phyloP scores from a whole-genome alignment of 306 rosid species.

The Argentina anserina region DNA sequence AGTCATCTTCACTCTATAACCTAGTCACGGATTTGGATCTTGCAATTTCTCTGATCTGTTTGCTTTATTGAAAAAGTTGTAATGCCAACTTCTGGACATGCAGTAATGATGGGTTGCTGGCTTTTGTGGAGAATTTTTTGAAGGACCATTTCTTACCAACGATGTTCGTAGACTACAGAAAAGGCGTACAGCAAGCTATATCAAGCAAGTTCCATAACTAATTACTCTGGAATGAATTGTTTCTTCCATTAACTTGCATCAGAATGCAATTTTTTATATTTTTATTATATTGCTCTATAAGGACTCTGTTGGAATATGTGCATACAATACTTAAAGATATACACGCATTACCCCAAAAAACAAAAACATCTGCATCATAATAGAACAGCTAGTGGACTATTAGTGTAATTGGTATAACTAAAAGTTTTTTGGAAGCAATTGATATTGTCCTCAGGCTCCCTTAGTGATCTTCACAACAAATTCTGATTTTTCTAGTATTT shows the following conservation, averaged over 20 bases:
- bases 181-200: constrained; percentile 98
- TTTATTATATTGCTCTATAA: not conserved
- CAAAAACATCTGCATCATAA: not conserved
- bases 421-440: not conserved
- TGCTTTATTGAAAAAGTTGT: constrained; percentile 18
- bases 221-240: constrained; percentile 1
- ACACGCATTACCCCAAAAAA: not conserved
- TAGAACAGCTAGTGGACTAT: not conserved
- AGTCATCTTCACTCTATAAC: not conserved
- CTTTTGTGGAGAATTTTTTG: constrained; percentile 97
- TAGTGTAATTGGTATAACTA: too few relatives aligned
- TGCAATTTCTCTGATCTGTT: not conserved
- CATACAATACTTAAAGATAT: not conserved
- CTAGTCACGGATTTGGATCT: not conserved
- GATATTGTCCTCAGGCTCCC: not conserved
- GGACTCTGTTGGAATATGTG: not conserved
- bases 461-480: constrained; percentile 8
- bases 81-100: constrained; percentile 36
- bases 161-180: constrained; percentile 98
- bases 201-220: constrained; percentile 79
- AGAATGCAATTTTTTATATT: not conserved
- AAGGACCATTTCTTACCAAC: constrained; percentile 97
- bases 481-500: constrained; percentile 27
- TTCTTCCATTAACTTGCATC: not conserved
- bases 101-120: constrained; percentile 93